A percentile compares a stretch with the other conserved stretches of the same genome.
Conservation (phyloP, 2,329 filamentous ascomycete species). For the Penicillium psychrosexuale region DNA sequence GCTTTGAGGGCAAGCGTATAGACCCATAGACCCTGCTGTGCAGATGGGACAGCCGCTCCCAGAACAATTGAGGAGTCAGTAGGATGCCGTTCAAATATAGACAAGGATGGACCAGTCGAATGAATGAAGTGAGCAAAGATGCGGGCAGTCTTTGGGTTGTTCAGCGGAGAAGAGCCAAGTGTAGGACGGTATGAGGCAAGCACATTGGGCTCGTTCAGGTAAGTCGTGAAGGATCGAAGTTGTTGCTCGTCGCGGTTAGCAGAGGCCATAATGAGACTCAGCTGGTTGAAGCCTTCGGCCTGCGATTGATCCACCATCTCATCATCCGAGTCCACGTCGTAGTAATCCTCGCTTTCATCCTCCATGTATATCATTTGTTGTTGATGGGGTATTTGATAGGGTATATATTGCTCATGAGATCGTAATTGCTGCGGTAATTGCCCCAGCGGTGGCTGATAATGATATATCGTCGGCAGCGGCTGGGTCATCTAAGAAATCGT, state of each 20-base stretch:
- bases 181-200: constrained; percentile 66
- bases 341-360: constrained; percentile 60
- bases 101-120: constrained; percentile 80
- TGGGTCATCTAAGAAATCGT: background rate
- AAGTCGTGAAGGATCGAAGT: constrained; percentile 49
- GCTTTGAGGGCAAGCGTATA: constrained; percentile 81
- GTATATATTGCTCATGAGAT: constrained; percentile 9
- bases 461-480: constrained; percentile 7
- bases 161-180: constrained; percentile 67
- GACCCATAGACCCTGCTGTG: constrained; percentile 60
- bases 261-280: constrained; percentile 45
- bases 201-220: constrained; percentile 47
- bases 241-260: constrained; percentile 48
- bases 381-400: constrained; percentile 11
- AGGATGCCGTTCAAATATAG: constrained; percentile 80
- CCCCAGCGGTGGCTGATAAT: constrained; percentile 9
- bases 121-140: constrained; percentile 92
- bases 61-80: constrained; percentile 68
- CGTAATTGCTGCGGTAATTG: constrained; percentile 4
- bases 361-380: constrained; percentile 43
- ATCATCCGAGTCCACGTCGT: constrained; percentile 61
- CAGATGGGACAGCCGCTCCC: constrained; percentile 58
- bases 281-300: constrained; percentile 35
- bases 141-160: constrained; percentile 72
- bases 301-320: constrained; percentile 47